Conservation (phyloP, 306 rosid species). For the Prunus salicina region DNA sequence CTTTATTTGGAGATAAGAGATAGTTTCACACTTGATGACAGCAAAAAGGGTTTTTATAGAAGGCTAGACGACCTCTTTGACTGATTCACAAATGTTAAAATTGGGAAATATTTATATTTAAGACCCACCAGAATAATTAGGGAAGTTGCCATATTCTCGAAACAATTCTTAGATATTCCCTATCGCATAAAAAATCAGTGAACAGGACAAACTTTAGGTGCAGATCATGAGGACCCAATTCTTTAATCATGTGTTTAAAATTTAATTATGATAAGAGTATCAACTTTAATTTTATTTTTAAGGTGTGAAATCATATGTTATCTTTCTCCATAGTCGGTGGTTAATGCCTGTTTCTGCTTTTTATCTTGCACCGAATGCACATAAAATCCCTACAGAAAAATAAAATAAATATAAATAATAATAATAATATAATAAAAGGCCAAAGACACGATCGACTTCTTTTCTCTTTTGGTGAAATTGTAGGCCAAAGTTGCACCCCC, state of each 20-base stretch:
- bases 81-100: background rate
- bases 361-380: constrained; percentile 18
- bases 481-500: background rate
- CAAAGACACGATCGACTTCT: background rate
- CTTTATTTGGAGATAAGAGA: constrained; percentile 4
- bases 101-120: background rate
- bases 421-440: no score
- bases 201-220: background rate
- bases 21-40: constrained; percentile 13
- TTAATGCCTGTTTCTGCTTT: background rate
- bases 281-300: background rate
- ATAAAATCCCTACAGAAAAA: background rate
- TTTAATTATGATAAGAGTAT: background rate
- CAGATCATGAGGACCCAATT: background rate
- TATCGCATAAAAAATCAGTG: background rate
- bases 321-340: constrained; percentile 16
- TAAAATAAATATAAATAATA: background rate
- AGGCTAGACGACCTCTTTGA: background rate
- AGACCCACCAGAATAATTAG: background rate
- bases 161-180: background rate
- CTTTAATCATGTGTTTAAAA: background rate
- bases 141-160: background rate
- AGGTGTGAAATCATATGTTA: constrained; percentile 20
- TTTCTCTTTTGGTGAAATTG: background rate
- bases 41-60: background rate